Evolutionary conservation across 2,329 filamentous ascomycete species (phyloP).

Genomic region (Coleophoma crateriformis): DNA sequence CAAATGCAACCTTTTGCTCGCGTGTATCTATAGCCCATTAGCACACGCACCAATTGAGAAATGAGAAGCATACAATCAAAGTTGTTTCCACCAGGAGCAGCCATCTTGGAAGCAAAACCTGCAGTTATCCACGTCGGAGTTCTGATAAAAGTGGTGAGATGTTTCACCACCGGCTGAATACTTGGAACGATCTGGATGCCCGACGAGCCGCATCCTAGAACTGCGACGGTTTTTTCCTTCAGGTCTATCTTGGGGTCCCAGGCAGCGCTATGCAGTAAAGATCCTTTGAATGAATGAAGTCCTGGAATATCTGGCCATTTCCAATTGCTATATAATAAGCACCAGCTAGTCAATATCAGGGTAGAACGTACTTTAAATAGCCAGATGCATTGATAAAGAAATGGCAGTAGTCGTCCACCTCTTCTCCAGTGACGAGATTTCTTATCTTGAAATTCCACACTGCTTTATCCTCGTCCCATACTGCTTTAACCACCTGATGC

Average conservation of each 20-base stretch:
- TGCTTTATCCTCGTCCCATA: background rate
- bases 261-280: conserved; percentile 47
- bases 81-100: background rate
- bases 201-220: conserved; percentile 52
- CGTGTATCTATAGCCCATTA: background rate
- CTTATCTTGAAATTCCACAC: background rate
- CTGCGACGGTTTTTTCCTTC: conserved; percentile 38
- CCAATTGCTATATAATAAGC: conserved; percentile 26
- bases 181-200: conserved; percentile 46
- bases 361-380: background rate
- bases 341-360: background rate
- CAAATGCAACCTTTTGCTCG: background rate
- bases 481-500: conserved; percentile 32
- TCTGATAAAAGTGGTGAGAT: conserved; percentile 43
- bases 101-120: background rate
- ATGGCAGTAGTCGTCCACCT: conserved; percentile 29
- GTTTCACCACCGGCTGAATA: conserved; percentile 18
- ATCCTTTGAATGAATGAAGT: conserved; percentile 42
- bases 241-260: conserved; percentile 46
- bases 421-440: conserved; percentile 12
- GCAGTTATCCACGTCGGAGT: conserved; percentile 35
- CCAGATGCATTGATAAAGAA: conserved; percentile 40
- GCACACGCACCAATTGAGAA: conserved; percentile 3
- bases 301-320: conserved; percentile 47
- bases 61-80: background rate